phyloP scores from a whole-genome alignment of 345 rosid genomes.

The Nasturtium officinale region DNA sequence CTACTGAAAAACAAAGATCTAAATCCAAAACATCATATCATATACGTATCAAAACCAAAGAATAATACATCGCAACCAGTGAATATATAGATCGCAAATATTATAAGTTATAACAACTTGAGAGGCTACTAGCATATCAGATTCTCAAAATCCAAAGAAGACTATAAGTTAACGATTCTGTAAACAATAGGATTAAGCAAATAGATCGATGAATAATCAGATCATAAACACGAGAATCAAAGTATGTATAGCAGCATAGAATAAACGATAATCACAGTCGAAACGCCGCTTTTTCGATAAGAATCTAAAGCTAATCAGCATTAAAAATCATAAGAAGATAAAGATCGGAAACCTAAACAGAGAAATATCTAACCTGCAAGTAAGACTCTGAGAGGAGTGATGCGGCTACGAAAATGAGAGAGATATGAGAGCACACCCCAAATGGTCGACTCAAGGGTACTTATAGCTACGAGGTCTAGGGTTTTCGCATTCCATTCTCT shows the following conservation, averaged over 20 bases:
- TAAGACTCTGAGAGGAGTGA: constrained; percentile 17
- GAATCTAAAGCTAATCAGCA: background rate
- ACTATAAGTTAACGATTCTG: background rate
- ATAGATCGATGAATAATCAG: constrained; percentile 6
- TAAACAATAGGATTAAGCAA: background rate
- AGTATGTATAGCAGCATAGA: background rate
- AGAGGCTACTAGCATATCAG: background rate
- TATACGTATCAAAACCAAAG: no score
- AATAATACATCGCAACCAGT: background rate
- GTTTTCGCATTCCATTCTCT: background rate
- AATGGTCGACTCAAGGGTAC: background rate
- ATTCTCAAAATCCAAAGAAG: background rate
- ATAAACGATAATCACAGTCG: background rate
- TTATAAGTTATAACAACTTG: background rate
- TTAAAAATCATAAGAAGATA: background rate
- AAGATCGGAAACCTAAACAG: background rate
- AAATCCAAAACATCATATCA: background rate
- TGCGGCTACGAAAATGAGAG: constrained; percentile 31
- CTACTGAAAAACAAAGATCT: background rate
- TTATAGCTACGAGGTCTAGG: constrained; percentile 35
- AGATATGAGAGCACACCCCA: constrained; percentile 2
- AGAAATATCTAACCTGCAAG: constrained; percentile 25
- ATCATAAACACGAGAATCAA: background rate
- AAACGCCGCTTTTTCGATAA: background rate
- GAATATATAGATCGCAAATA: background rate